Conservation (phyloP, 106 monocot genomes). For the Dioscorea dumetorum region DNA sequence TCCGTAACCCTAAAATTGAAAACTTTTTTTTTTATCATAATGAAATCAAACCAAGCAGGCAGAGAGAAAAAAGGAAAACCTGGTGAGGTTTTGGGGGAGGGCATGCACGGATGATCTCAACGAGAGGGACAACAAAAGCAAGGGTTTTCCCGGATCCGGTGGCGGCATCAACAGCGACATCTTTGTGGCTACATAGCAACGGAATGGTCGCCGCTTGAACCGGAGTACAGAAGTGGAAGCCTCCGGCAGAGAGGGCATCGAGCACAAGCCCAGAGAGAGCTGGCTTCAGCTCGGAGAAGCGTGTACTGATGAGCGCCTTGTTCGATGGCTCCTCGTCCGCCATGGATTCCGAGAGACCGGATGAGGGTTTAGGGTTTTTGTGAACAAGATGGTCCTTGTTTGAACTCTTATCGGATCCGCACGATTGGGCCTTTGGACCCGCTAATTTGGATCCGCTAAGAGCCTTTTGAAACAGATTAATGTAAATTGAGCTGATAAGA, state of each 20-base stretch:
- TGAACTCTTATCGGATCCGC: too few relatives aligned
- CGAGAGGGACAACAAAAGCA: conserved; percentile 73
- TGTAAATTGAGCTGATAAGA: too few relatives aligned
- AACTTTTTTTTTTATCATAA: too few relatives aligned
- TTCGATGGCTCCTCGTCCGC: conserved; percentile 30
- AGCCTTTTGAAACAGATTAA: too few relatives aligned
- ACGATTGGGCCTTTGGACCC: too few relatives aligned
- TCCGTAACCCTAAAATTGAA: too few relatives aligned
- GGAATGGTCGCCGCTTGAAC: conserved; percentile 87
- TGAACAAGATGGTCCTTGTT: too few relatives aligned
- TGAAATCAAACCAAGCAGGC: too few relatives aligned
- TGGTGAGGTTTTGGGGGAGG: conserved; percentile 57
- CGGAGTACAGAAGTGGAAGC: conserved; percentile 85
- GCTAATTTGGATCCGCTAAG: too few relatives aligned
- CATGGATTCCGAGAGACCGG: neutral
- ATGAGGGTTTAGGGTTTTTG: too few relatives aligned
- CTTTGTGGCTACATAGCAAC: conserved; percentile 60
- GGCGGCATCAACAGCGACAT: conserved; percentile 92
- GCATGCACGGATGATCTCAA: conserved; percentile 70
- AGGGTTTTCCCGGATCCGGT: conserved; percentile 96
- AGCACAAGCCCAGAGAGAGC: conserved; percentile 55
- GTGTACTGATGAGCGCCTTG: conserved; percentile 54
- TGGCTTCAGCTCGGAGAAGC: conserved; percentile 79
- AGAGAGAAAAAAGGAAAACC: conserved; percentile 19
- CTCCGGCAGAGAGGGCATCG: conserved; percentile 34